A percentile compares a stretch with the other conserved stretches of the same genome.
These are phyloP conservation scores for Pelargonium nanum DNA, from an alignment of 345 rosid species.

Conservation along the genomic window DNA sequence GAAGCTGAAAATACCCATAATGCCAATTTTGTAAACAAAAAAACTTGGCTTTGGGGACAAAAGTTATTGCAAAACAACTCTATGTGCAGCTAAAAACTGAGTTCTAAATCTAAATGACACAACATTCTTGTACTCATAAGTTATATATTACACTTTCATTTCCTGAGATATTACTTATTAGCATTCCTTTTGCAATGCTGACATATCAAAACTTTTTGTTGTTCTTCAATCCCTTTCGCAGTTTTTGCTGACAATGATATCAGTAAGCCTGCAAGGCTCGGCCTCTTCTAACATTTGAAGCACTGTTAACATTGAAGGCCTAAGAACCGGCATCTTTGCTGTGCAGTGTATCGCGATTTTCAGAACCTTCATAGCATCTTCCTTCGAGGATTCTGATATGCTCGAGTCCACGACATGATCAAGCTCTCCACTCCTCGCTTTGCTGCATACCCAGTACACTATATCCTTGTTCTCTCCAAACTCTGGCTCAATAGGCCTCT, in stretches of 20 bases:
- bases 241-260: constrained; percentile 14
- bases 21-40: too few species aligned
- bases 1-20: too few species aligned
- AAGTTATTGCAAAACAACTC: too few species aligned
- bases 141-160: too few species aligned
- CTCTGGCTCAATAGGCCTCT: constrained; percentile 50
- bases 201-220: too few species aligned
- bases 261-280: constrained; percentile 24
- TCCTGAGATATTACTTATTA: too few species aligned
- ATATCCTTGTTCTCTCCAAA: constrained; percentile 62
- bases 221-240: constrained; percentile 6
- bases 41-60: too few species aligned
- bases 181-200: too few species aligned
- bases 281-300: constrained; percentile 75
- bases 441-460: constrained; percentile 48
- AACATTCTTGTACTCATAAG: too few species aligned
- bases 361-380: constrained; percentile 47
- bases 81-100: too few species aligned
- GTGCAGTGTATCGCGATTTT: constrained; percentile 59
- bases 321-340: constrained; percentile 36
- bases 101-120: too few species aligned
- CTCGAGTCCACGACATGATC: constrained; percentile 35
- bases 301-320: constrained; percentile 74
- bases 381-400: constrained; percentile 31
- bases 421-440: constrained; percentile 29